Conservation (phyloP, 2,329 filamentous ascomycete genomes). For the Aaosphaeria pasadenensis region DNA sequence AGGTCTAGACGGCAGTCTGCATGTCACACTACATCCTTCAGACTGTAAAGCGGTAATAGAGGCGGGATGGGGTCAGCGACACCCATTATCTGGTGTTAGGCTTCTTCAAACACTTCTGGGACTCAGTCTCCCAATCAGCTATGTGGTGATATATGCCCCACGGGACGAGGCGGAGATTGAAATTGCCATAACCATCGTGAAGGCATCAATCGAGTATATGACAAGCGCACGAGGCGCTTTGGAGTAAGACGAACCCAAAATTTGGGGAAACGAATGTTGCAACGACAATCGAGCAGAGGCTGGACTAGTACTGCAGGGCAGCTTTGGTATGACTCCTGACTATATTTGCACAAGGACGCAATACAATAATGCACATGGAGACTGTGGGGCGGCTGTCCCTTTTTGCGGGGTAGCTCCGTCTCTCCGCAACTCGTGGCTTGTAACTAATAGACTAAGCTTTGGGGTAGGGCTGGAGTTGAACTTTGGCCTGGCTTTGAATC, state of each 20-base stretch:
- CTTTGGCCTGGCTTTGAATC: too few relatives aligned
- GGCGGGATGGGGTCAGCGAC: slow-evolving; percentile 16
- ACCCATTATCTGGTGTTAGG: slow-evolving; percentile 7
- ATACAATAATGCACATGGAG: too few relatives aligned
- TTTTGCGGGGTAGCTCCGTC: too few relatives aligned
- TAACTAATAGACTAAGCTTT: too few relatives aligned
- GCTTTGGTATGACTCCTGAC: too few relatives aligned
- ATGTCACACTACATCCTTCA: slow-evolving; percentile 13
- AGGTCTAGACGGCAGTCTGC: slow-evolving; percentile 14
- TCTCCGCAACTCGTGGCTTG: too few relatives aligned
- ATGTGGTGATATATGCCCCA: slow-evolving; percentile 18
- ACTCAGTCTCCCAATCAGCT: slow-evolving; percentile 13
- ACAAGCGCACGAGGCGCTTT: slow-evolving; percentile 8
- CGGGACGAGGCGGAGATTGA: slow-evolving; percentile 19
- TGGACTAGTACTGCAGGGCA: background rate
- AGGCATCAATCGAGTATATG: slow-evolving; percentile 15
- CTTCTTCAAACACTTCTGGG: slow-evolving; percentile 7
- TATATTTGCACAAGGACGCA: too few relatives aligned
- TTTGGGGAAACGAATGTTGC: background rate
- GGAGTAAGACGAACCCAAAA: slow-evolving; percentile 5
- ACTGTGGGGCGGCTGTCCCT: too few relatives aligned
- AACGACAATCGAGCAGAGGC: background rate
- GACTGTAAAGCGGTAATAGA: slow-evolving; percentile 14
- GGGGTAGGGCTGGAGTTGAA: too few relatives aligned
- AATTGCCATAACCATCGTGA: slow-evolving; percentile 10